Conservation (phyloP, 2,329 filamentous ascomycete species). For the Fusarium chaquense region DNA sequence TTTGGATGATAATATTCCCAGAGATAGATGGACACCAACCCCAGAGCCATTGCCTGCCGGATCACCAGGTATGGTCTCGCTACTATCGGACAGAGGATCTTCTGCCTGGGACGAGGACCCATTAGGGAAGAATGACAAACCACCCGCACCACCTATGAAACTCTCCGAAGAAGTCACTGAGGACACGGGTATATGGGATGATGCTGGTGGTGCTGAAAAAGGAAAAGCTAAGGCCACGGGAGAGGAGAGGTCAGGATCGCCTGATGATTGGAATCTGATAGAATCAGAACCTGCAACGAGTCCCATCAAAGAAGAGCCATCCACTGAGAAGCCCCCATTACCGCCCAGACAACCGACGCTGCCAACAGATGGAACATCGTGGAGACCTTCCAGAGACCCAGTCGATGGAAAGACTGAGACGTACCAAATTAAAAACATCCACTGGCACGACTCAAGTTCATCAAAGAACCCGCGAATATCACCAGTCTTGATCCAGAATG, state of each 20-base stretch:
- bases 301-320: slow-evolving; percentile 19
- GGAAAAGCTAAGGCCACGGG: slow-evolving; percentile 55
- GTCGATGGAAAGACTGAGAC: slow-evolving; percentile 73
- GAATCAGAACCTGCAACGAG: slow-evolving; percentile 55
- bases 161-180: slow-evolving; percentile 53
- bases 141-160: slow-evolving; percentile 37
- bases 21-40: slow-evolving; percentile 47
- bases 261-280: slow-evolving; percentile 66
- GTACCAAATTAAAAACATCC: slow-evolving; percentile 92
- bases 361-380: slow-evolving; percentile 47
- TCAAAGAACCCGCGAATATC: slow-evolving; percentile 76
- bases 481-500: slow-evolving; percentile 91
- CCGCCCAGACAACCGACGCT: slow-evolving; percentile 53
- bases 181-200: slow-evolving; percentile 65
- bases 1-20: slow-evolving; percentile 45
- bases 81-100: slow-evolving; percentile 54
- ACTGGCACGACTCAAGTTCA: slow-evolving; percentile 78
- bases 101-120: slow-evolving; percentile 58
- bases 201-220: slow-evolving; percentile 56
- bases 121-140: slow-evolving; percentile 44
- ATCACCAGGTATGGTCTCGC: slow-evolving; percentile 53
- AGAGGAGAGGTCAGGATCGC: slow-evolving; percentile 32
- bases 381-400: slow-evolving; percentile 57
- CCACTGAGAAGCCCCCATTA: slow-evolving; percentile 50
- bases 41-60: slow-evolving; percentile 46